A percentile compares a stretch with the other conserved stretches of the same genome.
Evolutionary conservation across 2,329 filamentous ascomycete genomes (phyloP).

Genomic region (Teratosphaeria epicoccoides): DNA sequence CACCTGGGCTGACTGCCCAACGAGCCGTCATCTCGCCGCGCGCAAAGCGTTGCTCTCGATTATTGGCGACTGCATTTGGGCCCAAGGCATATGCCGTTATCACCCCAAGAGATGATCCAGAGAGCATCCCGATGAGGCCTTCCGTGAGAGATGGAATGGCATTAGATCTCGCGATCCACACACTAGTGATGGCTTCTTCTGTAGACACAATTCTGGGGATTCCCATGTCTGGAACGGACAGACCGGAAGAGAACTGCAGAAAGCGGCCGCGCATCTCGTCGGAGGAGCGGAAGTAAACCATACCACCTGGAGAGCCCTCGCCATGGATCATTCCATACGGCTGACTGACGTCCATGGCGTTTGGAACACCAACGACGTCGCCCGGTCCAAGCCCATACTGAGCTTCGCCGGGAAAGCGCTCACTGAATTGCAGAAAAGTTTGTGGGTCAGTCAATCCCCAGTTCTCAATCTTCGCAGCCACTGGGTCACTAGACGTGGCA

Average conservation of each 20-base stretch:
- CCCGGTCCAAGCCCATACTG: slow-evolving; percentile 72
- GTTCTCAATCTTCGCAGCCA: slow-evolving; percentile 60
- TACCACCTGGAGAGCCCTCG: slow-evolving; percentile 76
- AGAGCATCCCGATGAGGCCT: slow-evolving; percentile 70
- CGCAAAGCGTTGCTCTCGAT: slow-evolving; percentile 52
- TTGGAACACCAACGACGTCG: slow-evolving; percentile 63
- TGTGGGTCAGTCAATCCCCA: slow-evolving; percentile 74
- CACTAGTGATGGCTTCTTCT: slow-evolving; percentile 60
- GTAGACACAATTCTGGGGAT: slow-evolving; percentile 66
- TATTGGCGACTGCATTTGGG: slow-evolving; percentile 37
- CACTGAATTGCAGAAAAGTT: slow-evolving; percentile 64
- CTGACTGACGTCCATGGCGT: slow-evolving; percentile 85
- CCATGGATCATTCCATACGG: slow-evolving; percentile 73
- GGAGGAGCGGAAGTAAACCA: slow-evolving; percentile 63
- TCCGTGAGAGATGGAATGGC: slow-evolving; percentile 61
- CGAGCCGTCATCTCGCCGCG: slow-evolving; percentile 74
- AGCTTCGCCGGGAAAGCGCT: slow-evolving; percentile 60
- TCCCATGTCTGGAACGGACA: slow-evolving; percentile 55
- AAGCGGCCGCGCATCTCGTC: slow-evolving; percentile 70
- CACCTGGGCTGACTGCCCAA: slow-evolving; percentile 85
- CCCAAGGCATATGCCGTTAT: slow-evolving; percentile 68
- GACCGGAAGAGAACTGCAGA: slow-evolving; percentile 50
- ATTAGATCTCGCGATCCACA: slow-evolving; percentile 83
- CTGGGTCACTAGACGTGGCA: slow-evolving; percentile 74
- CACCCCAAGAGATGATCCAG: slow-evolving; percentile 72